phyloP scores from a whole-genome alignment of 257 asterid genomes.

The Gentiana straminea region DNA sequence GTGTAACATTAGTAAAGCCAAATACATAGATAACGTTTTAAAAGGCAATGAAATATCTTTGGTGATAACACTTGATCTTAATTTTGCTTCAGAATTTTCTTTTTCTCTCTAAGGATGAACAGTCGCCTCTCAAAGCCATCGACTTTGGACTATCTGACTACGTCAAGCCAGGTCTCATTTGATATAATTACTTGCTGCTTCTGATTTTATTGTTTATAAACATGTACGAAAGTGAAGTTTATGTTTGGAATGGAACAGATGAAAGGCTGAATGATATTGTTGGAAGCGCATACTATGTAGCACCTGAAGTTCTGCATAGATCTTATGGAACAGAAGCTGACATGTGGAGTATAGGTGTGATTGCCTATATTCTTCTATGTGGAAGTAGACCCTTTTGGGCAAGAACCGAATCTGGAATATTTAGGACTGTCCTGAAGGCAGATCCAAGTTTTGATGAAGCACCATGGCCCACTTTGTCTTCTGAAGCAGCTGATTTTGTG shows the following conservation, averaged over 20 bases:
- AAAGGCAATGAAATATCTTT: too few species aligned
- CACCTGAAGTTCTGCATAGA: constrained; percentile 79
- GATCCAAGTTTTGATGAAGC: constrained; percentile 74
- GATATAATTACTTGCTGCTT: background rate
- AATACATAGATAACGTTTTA: too few species aligned
- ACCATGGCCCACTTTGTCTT: constrained; percentile 78
- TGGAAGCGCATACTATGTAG: constrained; percentile 83
- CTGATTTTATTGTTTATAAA: background rate
- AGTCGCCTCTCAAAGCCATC: constrained; percentile 67
- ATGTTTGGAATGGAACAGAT: constrained; percentile 30
- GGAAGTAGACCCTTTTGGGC: constrained; percentile 89
- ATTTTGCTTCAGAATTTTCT: constrained; percentile 62
- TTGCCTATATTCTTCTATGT: constrained; percentile 79
- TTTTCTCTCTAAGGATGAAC: constrained; percentile 64
- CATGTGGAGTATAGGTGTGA: constrained; percentile 97
- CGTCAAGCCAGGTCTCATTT: constrained; percentile 70
- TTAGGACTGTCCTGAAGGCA: constrained; percentile 54
- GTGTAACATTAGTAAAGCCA: too few species aligned
- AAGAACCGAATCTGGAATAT: constrained; percentile 68
- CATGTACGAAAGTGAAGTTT: constrained; percentile 1
- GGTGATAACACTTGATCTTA: constrained; percentile 3
- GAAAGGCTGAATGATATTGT: constrained; percentile 86
- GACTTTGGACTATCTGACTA: constrained; percentile 94
- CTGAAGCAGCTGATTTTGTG: constrained; percentile 78
- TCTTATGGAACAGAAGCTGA: constrained; percentile 92